Base-by-base conservation (phyloP, 192 early-diverging fungal genomes). In the Mortierella hygrophila region DNA sequence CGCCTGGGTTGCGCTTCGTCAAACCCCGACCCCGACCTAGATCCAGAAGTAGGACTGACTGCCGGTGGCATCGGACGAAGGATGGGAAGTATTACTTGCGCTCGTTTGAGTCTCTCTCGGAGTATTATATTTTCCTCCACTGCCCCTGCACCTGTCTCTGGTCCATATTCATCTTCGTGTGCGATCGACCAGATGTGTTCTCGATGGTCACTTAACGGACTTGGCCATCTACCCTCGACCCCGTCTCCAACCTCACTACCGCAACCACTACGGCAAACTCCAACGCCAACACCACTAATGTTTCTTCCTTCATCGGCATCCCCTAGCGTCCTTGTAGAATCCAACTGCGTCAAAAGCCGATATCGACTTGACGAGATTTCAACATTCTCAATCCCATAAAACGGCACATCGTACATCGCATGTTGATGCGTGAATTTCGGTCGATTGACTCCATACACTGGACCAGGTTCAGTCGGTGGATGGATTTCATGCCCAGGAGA, bases 381-480 rank as follows among this genome's bases (percentile, higher is more conserved):
- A 23, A 73, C 16, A 18, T 73, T 80, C 60, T 80, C 78, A 23
- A 80, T 73, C n/a, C 78, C 71, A 63, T 80, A 80, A 6, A 80
- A 80, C 5, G 71, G 78, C n/a, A 60, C 57, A 10, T 74, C 71
- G 26, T 55, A 57, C 38, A 46, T 11, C 15, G 70, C 70, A 55
- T 44, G 37, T 16, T 9, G 49, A 16, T 60, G 49, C 9, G 77
- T 70, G 3, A 20, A 44, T 8, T n/a, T 32, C 8, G 77, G 69
- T 11, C 29, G 46, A n/a, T 15, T n/a, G 9, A 57, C 69, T 26
- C 49, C 46, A 15, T 29, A 29, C 37, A 72, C 2, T 5, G 32
- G 52, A 72, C 49, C 69, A 79, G 40, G 77, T 4, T 72, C 49
- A 2, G 38, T 70, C n/a, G 21, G 16, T 4, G 75, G 75, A 8